Percentiles rank a stretch among this genome's conserved stretches.
Evolutionary conservation across 345 rosid genomes (phyloP).

Genomic region (Brassica nigra): DNA sequence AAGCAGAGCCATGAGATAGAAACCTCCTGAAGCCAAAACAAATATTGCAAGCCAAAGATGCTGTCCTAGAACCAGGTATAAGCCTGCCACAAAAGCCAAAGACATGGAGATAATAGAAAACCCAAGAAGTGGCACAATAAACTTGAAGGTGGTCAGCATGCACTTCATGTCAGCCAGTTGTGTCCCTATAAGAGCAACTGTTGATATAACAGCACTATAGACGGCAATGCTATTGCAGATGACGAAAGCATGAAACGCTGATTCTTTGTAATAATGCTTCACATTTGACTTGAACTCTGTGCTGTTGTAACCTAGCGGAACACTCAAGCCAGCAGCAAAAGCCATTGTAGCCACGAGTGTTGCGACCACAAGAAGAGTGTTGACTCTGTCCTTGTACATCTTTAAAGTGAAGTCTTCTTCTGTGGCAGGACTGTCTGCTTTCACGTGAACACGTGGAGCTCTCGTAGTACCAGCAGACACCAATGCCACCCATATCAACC

Average conservation of each 20-base stretch:
- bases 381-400: slow-evolving; percentile 22
- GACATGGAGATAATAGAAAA: slow-evolving; percentile 27
- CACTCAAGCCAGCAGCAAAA: slow-evolving; percentile 25
- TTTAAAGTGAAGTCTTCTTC: slow-evolving; percentile 16
- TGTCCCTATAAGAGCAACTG: slow-evolving; percentile 32
- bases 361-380: slow-evolving; percentile 33
- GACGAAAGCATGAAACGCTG: slow-evolving; percentile 25
- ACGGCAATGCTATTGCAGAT: slow-evolving; percentile 30
- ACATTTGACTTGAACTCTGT: slow-evolving; percentile 23
- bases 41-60: slow-evolving; percentile 27
- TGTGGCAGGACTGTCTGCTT: not conserved
- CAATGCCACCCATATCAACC: slow-evolving; percentile 28
- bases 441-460: slow-evolving; percentile 9
- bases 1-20: slow-evolving; percentile 27
- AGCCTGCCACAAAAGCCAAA: slow-evolving; percentile 26
- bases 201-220: slow-evolving; percentile 16
- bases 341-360: slow-evolving; percentile 29
- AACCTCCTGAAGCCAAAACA: slow-evolving; percentile 14
- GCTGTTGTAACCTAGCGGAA: slow-evolving; percentile 32
- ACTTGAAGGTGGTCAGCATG: slow-evolving; percentile 23
- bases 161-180: slow-evolving; percentile 32
- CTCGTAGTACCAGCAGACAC: slow-evolving; percentile 23
- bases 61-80: slow-evolving; percentile 22
- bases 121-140: slow-evolving; percentile 28
- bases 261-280: slow-evolving; percentile 19